Base-by-base conservation (phyloP, 129 eudicot species). In the Helichrysum umbraculigerum region DNA sequence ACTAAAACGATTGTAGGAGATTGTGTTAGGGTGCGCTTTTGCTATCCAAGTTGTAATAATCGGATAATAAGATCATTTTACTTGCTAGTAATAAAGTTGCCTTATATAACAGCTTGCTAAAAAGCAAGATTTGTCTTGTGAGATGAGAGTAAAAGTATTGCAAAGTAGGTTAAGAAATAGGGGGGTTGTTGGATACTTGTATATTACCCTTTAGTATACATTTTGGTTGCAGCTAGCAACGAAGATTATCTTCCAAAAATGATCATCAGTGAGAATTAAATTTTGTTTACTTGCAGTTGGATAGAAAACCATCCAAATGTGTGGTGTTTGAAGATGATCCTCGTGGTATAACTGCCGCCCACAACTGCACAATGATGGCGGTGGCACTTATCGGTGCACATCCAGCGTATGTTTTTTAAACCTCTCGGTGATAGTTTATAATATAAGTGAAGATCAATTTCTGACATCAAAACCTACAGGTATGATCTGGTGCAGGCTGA, bases 321-420 rank as follows among this genome's bases (percentile, higher is more conserved):
- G 96, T 93, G 50, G 98, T 88, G 44, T 93, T 93, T 76, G 98
- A 90, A 85, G 98, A 93, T 59, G 98, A 93, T 73, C 97, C 98
- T 6, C 87, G 97, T 78, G 98, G 96, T 29, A 85, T 90, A 74
- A 87, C 98, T 51, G 98, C 98, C 11, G 98, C 98, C 37, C 98
- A 93, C 87, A 93, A 93, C 77, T 93, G 98, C 78, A 93, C 98
- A 5, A 93, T 93, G 98, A 93, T 90, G 98, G 98, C 96, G 15
- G 74, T 89, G 68, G 98, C 90, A 70, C 81, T 93, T 33, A 93
- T 93, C 73, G 98, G 98, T 74, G 87, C 93, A 87, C 97, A 88
- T 75, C 98, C 98, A 73, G 98, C 98, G 96, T 93, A 93, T 25
- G 92, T 54, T 68, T 37, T 72, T 21, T 17, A 44, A 44, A 44